Conservation (phyloP, 768 basidiomycete genomes). For the Galerina marginata region DNA sequence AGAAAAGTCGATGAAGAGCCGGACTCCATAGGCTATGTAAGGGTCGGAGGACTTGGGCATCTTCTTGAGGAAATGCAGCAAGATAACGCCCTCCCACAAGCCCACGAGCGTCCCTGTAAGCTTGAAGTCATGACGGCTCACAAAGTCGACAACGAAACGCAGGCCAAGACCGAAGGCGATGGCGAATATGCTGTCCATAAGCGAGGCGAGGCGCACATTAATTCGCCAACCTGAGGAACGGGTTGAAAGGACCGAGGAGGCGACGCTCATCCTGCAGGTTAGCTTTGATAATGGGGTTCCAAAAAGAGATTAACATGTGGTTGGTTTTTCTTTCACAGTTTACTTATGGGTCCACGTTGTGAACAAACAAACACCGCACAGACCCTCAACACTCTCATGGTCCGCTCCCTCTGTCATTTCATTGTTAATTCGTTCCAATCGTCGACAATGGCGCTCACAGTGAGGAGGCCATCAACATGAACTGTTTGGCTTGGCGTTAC, state of each 20-base stretch:
- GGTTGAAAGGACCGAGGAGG: slow-evolving; percentile 43
- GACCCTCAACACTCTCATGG: too few species aligned
- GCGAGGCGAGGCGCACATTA: slow-evolving; percentile 37
- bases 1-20: slow-evolving; percentile 76
- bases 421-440: too few species aligned
- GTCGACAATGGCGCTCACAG: too few species aligned
- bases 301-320: slow-evolving; percentile 16
- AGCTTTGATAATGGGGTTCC: slow-evolving; percentile 19
- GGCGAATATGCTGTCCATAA: slow-evolving; percentile 76
- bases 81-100: slow-evolving; percentile 79
- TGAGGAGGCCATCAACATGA: too few species aligned
- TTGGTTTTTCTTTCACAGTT: slow-evolving; percentile 10
- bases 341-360: not conserved
- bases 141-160: slow-evolving; percentile 63
- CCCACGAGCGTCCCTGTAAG: slow-evolving; percentile 72
- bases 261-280: slow-evolving; percentile 34
- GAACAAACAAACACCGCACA: too few species aligned
- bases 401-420: too few species aligned
- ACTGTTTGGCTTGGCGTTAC: too few species aligned
- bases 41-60: slow-evolving; percentile 71
- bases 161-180: slow-evolving; percentile 70
- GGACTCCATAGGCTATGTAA: slow-evolving; percentile 67
- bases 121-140: slow-evolving; percentile 53
- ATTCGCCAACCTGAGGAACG: slow-evolving; percentile 35
- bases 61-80: slow-evolving; percentile 74